These are phyloP conservation scores for Pseudozyma thailandica DNA, from an alignment of 1,284 basidiomycete genomes.

Conservation along the genomic window DNA sequence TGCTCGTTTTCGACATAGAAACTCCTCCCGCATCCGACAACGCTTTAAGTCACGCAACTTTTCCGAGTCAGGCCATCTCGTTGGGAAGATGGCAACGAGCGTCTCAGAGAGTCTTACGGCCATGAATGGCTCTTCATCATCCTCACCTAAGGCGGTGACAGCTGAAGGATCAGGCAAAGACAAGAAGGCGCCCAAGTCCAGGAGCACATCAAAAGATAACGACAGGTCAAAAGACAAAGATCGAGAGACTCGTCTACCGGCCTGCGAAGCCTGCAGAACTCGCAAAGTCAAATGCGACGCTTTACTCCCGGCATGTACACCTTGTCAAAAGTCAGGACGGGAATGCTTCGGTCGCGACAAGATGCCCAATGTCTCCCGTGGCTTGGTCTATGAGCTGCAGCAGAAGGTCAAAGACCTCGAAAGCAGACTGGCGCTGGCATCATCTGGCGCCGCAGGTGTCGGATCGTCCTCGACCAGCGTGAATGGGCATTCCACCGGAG, in stretches of 20 bases:
- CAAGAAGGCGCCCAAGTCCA: slow-evolving; percentile 16
- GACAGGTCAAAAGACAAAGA: slow-evolving; percentile 27
- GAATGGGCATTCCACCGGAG: background rate
- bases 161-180: slow-evolving; percentile 2
- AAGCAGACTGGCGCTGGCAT: slow-evolving; percentile 28
- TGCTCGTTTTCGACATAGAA: no score
- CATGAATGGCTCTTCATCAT: slow-evolving; percentile 7
- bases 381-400: slow-evolving; percentile 43
- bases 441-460: background rate
- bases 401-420: slow-evolving; percentile 48
- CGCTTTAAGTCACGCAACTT: no score
- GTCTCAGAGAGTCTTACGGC: background rate
- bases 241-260: slow-evolving; percentile 33
- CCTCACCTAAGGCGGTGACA: slow-evolving; percentile 2
- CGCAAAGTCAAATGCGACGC: slow-evolving; percentile 52
- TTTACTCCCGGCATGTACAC: slow-evolving; percentile 43
- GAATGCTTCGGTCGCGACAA: slow-evolving; percentile 49
- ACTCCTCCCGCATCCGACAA: no score
- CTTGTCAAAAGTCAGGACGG: slow-evolving; percentile 36
- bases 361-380: slow-evolving; percentile 35
- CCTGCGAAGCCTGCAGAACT: slow-evolving; percentile 40
- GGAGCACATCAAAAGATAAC: slow-evolving; percentile 16
- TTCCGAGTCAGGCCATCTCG: no score
- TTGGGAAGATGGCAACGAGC: background rate
- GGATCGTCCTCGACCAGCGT: background rate